phyloP scores from a whole-genome alignment of 805 yeast species.

The Yarrowia sp. region DNA sequence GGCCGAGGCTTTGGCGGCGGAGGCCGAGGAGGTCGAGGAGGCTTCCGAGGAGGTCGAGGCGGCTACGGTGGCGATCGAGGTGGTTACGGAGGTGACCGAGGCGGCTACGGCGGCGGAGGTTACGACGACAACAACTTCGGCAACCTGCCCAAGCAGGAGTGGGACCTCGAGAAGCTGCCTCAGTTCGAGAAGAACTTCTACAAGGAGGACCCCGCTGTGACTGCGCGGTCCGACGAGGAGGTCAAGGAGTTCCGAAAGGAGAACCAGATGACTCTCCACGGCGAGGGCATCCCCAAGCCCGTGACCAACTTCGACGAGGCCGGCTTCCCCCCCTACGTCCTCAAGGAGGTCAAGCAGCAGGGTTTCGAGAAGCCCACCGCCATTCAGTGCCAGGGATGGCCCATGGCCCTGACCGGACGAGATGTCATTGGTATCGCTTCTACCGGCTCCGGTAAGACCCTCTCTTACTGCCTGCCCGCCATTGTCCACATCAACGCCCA shows the following conservation, averaged over 20 bases:
- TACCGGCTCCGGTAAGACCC: constrained; percentile 98
- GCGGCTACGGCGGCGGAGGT: constrained; percentile 44
- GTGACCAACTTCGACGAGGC: constrained; percentile 92
- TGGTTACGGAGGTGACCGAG: constrained; percentile 44
- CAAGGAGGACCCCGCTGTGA: constrained; percentile 76
- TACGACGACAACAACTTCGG: constrained; percentile 49
- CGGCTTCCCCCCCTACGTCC: constrained; percentile 93
- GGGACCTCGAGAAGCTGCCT: constrained; percentile 76
- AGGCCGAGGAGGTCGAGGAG: constrained; percentile 42
- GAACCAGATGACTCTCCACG: constrained; percentile 81
- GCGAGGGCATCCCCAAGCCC: constrained; percentile 90
- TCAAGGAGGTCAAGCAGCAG: constrained; percentile 81
- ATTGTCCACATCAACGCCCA: constrained; percentile 98
- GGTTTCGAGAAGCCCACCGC: constrained; percentile 95
- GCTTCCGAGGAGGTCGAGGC: constrained; percentile 44
- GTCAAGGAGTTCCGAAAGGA: constrained; percentile 72
- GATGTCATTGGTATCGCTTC: constrained; percentile 99
- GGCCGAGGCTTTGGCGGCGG: constrained; percentile 33
- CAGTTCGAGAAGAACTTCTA: constrained; percentile 94
- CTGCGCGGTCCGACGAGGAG: constrained; percentile 71
- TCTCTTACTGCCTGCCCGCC: constrained; percentile 94
- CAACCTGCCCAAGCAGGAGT: constrained; percentile 68
- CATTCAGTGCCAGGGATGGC: constrained; percentile 99
- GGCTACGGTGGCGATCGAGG: constrained; percentile 43
- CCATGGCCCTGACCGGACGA: constrained; percentile 98